A percentile compares a stretch with the other conserved stretches of the same genome.
Evolutionary conservation across 306 rosid genomes (phyloP).

Genomic region (Medicago truncatula): MtrunA17r5.0-ANR NC_053048.1:47552001-47552500

Average conservation of each 20-base stretch:
- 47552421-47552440: constrained; percentile 36
- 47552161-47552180: constrained; percentile 16
- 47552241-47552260: constrained; percentile 28
- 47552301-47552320: constrained; percentile 4
- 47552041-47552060: constrained; percentile 7
- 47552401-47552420: constrained; percentile 21
- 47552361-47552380: constrained; percentile 35
- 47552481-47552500: constrained; percentile 40
- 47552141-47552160: constrained; percentile 28
- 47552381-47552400: constrained; percentile 35
- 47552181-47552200: constrained; percentile 7
- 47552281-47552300: constrained; percentile 23
- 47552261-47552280: constrained; percentile 35
- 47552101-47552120: constrained; percentile 19
- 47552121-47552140: constrained; percentile 24
- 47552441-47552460: constrained; percentile 32
- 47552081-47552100: not conserved
- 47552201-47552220: constrained; percentile 12
- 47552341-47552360: not conserved
- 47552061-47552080: constrained; percentile 14
- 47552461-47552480: constrained; percentile 31
- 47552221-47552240: constrained; percentile 7
- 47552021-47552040: constrained; percentile 1
- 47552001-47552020: constrained; percentile 36
- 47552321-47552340: constrained; percentile 24